Conservation (phyloP, 2,329 filamentous ascomycete species). For the Trichoderma oligosporum region DNA sequence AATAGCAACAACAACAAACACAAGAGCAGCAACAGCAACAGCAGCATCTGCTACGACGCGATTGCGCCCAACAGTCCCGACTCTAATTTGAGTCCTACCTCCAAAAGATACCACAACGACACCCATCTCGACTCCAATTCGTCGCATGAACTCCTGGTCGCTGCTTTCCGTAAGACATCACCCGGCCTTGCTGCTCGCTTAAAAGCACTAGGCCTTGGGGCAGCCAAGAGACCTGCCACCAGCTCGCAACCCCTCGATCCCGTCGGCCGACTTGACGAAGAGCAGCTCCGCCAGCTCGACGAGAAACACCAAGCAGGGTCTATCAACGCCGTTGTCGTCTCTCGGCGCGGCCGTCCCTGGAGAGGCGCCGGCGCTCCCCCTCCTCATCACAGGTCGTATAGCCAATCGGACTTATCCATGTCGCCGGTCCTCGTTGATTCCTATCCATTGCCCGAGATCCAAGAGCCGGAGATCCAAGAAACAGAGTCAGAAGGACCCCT, state of each 20-base stretch:
- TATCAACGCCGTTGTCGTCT: constrained; percentile 46
- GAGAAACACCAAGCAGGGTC: constrained; percentile 59
- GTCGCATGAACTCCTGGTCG: constrained; percentile 29
- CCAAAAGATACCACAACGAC: constrained; percentile 15
- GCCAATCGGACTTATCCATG: constrained; percentile 25
- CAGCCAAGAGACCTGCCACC: constrained; percentile 35
- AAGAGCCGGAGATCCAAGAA: constrained; percentile 34
- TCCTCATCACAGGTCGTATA: constrained; percentile 20
- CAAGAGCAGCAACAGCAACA: constrained; percentile 12
- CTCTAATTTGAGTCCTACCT: not conserved
- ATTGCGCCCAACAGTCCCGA: not conserved
- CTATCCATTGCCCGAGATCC: constrained; percentile 50
- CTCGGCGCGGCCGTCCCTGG: constrained; percentile 68
- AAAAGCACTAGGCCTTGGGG: constrained; percentile 60
- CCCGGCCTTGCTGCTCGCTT: constrained; percentile 62
- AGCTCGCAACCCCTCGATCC: constrained; percentile 37
- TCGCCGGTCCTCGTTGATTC: constrained; percentile 30
- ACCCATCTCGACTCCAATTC: constrained; percentile 7
- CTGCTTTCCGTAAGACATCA: constrained; percentile 53
- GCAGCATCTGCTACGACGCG: constrained; percentile 2
- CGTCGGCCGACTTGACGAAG: constrained; percentile 66
- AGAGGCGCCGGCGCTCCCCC: constrained; percentile 54
- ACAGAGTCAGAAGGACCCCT: constrained; percentile 39
- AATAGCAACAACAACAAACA: constrained; percentile 16
- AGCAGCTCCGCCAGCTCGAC: constrained; percentile 67